A percentile compares a stretch with the other conserved stretches of the same genome.
phyloP scores from a whole-genome alignment of 2,329 filamentous ascomycete species.

The Pseudocercospora crystallina region DNA sequence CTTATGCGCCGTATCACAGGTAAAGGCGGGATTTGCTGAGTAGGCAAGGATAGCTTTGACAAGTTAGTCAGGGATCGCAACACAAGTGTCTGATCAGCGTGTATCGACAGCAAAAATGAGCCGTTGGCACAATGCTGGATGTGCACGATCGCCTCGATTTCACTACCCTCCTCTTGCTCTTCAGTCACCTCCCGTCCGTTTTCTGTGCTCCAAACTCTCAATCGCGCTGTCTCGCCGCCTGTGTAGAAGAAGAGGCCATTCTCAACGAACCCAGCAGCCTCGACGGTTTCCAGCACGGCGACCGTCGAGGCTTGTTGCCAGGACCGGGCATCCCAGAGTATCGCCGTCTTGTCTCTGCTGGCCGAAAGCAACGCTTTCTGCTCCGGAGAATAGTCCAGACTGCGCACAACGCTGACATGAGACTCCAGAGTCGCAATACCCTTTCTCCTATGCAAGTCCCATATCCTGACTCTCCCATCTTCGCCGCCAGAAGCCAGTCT shows the following conservation, averaged over 20 bases:
- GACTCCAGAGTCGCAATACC: conserved; percentile 78
- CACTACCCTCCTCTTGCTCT: conserved; percentile 63
- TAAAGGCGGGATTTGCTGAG: conserved; percentile 42
- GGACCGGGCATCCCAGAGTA: conserved; percentile 81
- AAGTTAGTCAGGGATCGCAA: conserved; percentile 63
- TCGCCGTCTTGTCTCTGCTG: conserved; percentile 89
- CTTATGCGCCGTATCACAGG: conserved; percentile 75
- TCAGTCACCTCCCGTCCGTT: conserved; percentile 76
- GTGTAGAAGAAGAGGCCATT: conserved; percentile 74
- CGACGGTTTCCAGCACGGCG: conserved; percentile 80
- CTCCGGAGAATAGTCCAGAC: conserved; percentile 74
- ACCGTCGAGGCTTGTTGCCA: conserved; percentile 83
- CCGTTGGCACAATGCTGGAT: conserved; percentile 66
- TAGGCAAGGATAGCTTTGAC: conserved; percentile 4
- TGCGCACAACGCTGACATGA: conserved; percentile 92
- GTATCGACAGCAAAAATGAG: conserved; percentile 74
- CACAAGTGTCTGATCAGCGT: conserved; percentile 84
- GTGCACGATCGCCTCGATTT: conserved; percentile 68
- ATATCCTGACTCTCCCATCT: conserved; percentile 87
- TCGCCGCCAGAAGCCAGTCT: conserved; percentile 88
- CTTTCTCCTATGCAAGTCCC: conserved; percentile 83
- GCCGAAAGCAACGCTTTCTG: conserved; percentile 78
- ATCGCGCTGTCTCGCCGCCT: conserved; percentile 76
- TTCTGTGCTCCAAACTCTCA: conserved; percentile 80
- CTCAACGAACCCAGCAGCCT: conserved; percentile 76